Evolutionary conservation across 208 protist species (phyloP).

Genomic region (Trichomonas gallinae): DNA sequence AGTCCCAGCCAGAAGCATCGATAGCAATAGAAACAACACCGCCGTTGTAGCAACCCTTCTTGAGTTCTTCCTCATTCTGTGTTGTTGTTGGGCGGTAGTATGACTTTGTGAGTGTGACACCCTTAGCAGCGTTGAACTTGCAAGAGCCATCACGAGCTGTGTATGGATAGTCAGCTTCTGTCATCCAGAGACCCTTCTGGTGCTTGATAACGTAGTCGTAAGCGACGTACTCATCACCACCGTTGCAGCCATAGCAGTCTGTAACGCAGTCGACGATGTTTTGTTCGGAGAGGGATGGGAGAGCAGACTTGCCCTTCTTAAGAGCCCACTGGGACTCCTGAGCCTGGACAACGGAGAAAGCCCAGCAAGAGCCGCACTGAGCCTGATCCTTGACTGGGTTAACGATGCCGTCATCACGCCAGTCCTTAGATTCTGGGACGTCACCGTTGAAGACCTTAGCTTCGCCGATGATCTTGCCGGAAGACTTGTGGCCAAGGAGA

Average conservation of each 20-base stretch:
- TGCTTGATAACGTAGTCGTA: constrained; percentile 7
- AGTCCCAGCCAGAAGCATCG: constrained; percentile 24
- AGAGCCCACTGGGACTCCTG: constrained; percentile 24
- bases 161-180: not conserved
- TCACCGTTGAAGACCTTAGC: not conserved
- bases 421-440: constrained; percentile 42
- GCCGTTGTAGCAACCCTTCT: not conserved
- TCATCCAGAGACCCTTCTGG: not conserved
- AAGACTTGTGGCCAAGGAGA: not conserved
- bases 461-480: not conserved
- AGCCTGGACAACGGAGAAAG: constrained; percentile 41
- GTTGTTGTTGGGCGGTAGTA: constrained; percentile 20
- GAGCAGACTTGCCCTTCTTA: not conserved
- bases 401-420: constrained; percentile 43
- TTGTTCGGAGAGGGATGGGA: constrained; percentile 22
- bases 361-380: constrained; percentile 52
- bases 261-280: constrained; percentile 32
- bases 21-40: constrained; percentile 34
- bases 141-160: not conserved
- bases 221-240: constrained; percentile 19
- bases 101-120: not conserved
- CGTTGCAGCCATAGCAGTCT: constrained; percentile 20
- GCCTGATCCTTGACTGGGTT: constrained; percentile 49
- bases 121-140: not conserved
- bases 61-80: constrained; percentile 28